These are phyloP conservation scores for Capsella rubella DNA, from an alignment of 441 rosid species.

Conservation along the genomic window DNA sequence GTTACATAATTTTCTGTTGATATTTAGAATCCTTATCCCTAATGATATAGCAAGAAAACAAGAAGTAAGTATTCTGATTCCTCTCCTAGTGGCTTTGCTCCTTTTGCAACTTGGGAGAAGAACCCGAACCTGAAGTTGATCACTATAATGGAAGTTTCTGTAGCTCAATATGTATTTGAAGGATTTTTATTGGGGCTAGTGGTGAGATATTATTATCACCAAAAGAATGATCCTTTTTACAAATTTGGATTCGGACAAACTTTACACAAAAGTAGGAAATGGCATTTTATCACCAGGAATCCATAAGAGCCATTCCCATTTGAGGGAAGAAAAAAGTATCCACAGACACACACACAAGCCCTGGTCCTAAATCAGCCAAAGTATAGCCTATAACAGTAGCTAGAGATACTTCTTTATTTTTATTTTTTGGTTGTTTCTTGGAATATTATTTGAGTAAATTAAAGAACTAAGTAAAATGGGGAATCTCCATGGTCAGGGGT, in stretches of 20 bases:
- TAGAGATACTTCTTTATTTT: neutral
- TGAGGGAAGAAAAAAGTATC: slow-evolving; percentile 21
- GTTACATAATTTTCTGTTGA: slow-evolving; percentile 32
- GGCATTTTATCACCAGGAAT: slow-evolving; percentile 40
- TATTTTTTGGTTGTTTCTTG: slow-evolving; percentile 10
- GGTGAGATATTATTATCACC: slow-evolving; percentile 40
- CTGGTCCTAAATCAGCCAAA: slow-evolving; percentile 31
- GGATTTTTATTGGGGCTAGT: slow-evolving; percentile 24
- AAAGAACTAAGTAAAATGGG: slow-evolving; percentile 27
- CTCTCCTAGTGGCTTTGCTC: slow-evolving; percentile 48
- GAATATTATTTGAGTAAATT: slow-evolving; percentile 37
- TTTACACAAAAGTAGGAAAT: slow-evolving; percentile 42
- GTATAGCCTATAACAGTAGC: slow-evolving; percentile 26
- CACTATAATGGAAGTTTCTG: slow-evolving; percentile 41
- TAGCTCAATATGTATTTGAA: slow-evolving; percentile 26
- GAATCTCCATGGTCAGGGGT: slow-evolving; percentile 35
- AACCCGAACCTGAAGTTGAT: slow-evolving; percentile 37
- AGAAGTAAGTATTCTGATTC: slow-evolving; percentile 43
- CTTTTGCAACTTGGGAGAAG: slow-evolving; percentile 52
- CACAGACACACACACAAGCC: slow-evolving; percentile 20
- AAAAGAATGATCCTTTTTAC: slow-evolving; percentile 41
- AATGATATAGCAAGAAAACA: slow-evolving; percentile 32
- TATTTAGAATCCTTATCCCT: slow-evolving; percentile 52
- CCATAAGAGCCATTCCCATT: slow-evolving; percentile 35
- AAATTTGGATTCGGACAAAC: slow-evolving; percentile 36